These are phyloP conservation scores for Colletotrichum neosansevieriae DNA, from an alignment of 2,329 filamentous ascomycete genomes.

Conservation along the genomic window DNA sequence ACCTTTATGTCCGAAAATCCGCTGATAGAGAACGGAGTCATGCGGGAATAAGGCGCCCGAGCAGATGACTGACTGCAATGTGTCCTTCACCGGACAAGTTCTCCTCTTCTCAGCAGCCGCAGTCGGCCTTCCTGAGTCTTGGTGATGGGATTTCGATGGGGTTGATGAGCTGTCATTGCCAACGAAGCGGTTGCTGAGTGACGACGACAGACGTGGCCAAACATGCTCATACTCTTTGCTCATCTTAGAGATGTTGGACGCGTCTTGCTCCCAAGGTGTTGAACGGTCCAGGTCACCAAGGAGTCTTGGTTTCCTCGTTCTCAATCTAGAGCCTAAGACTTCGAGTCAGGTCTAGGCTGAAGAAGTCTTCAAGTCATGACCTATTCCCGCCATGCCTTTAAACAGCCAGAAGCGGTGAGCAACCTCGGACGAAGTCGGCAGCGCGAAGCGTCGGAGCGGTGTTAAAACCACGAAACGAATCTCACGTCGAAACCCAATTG, in stretches of 20 bases:
- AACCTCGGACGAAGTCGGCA: conserved; percentile 14
- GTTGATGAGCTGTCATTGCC: conserved; percentile 13
- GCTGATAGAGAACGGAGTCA: conserved; percentile 18
- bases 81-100: neutral
- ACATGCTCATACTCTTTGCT: neutral
- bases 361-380: neutral
- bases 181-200: neutral
- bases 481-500: conserved; percentile 25
- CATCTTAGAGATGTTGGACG: neutral
- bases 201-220: neutral
- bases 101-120: conserved; percentile 23
- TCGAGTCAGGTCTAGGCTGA: neutral
- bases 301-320: neutral
- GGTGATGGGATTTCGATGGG: neutral
- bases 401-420: conserved; percentile 15
- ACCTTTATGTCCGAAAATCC: too few relatives aligned
- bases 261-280: neutral
- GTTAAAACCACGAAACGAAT: conserved; percentile 22
- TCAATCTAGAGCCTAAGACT: neutral
- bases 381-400: neutral
- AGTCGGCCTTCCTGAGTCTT: conserved; percentile 1
- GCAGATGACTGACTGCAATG: conserved; percentile 4
- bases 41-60: conserved; percentile 14
- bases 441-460: conserved; percentile 20
- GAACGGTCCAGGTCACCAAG: too few relatives aligned